phyloP scores from a whole-genome alignment of 345 rosid species.

The Melaleuca quinquenervia region DNA sequence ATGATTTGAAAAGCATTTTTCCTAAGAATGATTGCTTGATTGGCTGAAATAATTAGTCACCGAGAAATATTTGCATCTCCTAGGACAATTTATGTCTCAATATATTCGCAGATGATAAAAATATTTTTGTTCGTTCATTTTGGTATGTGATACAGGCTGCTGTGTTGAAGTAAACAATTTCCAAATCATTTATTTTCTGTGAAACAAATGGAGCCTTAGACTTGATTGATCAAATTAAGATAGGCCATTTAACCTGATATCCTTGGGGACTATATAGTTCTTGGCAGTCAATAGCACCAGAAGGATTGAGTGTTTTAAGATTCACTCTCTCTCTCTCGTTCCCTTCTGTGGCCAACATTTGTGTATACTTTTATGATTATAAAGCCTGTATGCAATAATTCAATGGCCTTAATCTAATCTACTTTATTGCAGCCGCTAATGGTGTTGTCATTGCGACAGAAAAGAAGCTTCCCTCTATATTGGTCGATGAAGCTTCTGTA shows the following conservation, averaged over 20 bases:
- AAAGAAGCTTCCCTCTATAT: constrained; percentile 85
- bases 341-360: not conserved
- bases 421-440: constrained; percentile 56
- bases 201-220: not conserved
- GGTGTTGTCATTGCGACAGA: constrained; percentile 94
- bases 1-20: no score
- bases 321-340: not conserved
- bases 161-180: no score
- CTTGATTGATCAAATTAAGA: not conserved
- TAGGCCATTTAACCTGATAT: not conserved
- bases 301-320: not conserved
- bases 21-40: no score
- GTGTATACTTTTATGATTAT: not conserved
- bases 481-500: constrained; percentile 89
- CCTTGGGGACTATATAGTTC: not conserved
- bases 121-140: no score
- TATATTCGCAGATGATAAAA: no score
- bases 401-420: not conserved
- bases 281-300: not conserved
- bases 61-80: no score
- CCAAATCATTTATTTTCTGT: no score
- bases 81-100: no score
- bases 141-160: no score
- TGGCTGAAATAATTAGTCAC: no score
- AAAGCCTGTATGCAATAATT: not conserved